Percentiles rank a stretch among this genome's conserved stretches.
These are phyloP conservation scores for Suillus plorans DNA, from an alignment of 768 basidiomycete genomes.

Conservation along the genomic window DNA sequence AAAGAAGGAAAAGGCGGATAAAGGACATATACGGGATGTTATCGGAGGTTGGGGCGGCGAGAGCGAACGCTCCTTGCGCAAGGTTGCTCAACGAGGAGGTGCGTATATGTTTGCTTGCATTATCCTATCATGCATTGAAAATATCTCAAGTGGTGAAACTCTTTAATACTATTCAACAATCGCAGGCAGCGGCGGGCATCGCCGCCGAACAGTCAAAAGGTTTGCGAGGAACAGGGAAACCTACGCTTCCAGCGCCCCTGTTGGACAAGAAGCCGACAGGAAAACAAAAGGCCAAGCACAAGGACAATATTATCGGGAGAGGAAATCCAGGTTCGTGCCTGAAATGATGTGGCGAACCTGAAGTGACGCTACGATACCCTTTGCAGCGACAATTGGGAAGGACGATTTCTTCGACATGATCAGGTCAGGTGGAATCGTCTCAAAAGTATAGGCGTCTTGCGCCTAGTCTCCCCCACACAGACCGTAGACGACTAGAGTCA, in stretches of 20 bases:
- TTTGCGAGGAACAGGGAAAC: constrained; percentile 69
- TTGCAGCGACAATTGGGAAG: constrained; percentile 56
- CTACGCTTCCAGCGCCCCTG: constrained; percentile 65
- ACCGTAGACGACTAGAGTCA: not conserved
- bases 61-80: constrained; percentile 72
- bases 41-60: constrained; percentile 91
- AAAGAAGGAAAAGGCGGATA: constrained; percentile 73
- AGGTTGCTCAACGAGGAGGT: constrained; percentile 87
- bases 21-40: constrained; percentile 61
- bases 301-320: constrained; percentile 52
- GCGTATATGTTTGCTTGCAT: constrained; percentile 18
- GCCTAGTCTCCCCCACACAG: not conserved
- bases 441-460: constrained; percentile 46
- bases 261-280: constrained; percentile 47
- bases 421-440: constrained; percentile 76
- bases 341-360: constrained; percentile 3
- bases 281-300: constrained; percentile 50
- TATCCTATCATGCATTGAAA: constrained; percentile 1
- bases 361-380: constrained; percentile 5
- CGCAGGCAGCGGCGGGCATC: constrained; percentile 56
- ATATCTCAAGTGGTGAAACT: constrained; percentile 63
- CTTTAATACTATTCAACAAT: constrained; percentile 85
- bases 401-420: constrained; percentile 85
- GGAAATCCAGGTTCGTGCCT: constrained; percentile 54
- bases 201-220: constrained; percentile 60